These are phyloP conservation scores for Cercospora sp. DNA, from an alignment of 2,329 filamentous ascomycete genomes.

Conservation along the genomic window DNA sequence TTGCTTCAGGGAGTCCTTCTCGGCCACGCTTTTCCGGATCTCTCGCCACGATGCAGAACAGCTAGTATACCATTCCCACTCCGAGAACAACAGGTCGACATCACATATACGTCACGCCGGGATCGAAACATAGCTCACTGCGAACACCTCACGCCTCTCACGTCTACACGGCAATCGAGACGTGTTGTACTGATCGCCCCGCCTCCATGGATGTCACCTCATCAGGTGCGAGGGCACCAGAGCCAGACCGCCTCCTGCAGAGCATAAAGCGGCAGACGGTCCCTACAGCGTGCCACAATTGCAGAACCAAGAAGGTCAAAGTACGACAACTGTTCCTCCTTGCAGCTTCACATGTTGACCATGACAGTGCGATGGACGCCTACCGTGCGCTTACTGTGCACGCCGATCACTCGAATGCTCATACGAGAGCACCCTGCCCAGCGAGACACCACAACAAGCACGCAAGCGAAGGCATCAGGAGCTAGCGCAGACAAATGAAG, in stretches of 20 bases:
- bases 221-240: not conserved
- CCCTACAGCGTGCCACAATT: conserved; percentile 11
- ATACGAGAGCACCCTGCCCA: conserved; percentile 8
- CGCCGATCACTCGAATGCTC: conserved; percentile 10
- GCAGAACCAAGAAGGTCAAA: conserved; percentile 12
- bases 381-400: conserved; percentile 9
- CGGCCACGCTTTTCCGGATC: too few species aligned
- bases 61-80: not conserved
- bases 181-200: not conserved
- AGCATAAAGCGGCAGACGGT: conserved; percentile 13
- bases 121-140: not conserved
- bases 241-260: conserved; percentile 12
- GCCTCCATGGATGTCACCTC: not conserved
- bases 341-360: not conserved
- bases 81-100: not conserved
- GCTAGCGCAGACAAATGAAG: not conserved
- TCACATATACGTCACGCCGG: not conserved
- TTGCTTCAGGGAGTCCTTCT: not conserved
- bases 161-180: not conserved
- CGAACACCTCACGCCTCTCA: not conserved
- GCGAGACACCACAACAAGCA: conserved; percentile 12
- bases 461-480: conserved; percentile 6
- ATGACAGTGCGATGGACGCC: conserved; percentile 3
- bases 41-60: not conserved
- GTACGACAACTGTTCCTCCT: not conserved